These are phyloP conservation scores for Przewalskia tangutica DNA, from an alignment of 257 asterid genomes.

Conservation along the genomic window DNA sequence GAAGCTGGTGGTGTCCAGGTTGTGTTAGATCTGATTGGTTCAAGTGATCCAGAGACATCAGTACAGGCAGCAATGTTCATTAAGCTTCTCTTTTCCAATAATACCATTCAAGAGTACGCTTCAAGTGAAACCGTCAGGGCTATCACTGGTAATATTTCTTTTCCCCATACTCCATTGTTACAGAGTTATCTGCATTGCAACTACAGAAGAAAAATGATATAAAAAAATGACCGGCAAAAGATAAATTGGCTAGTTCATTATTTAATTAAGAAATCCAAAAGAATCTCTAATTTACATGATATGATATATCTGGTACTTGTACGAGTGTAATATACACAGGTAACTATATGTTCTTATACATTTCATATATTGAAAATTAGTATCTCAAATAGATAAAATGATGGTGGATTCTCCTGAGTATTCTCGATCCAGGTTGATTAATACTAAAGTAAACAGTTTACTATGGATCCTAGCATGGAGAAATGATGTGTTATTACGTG, in stretches of 20 bases:
- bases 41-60: constrained; percentile 90
- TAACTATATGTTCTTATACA: neutral
- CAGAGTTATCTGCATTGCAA: neutral
- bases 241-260: neutral
- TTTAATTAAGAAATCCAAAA: neutral
- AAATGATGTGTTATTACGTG: neutral
- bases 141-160: constrained; percentile 64
- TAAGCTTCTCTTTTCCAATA: constrained; percentile 85
- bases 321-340: neutral
- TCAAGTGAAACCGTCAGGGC: constrained; percentile 99
- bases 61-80: constrained; percentile 98
- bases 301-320: neutral
- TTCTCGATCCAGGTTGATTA: neutral
- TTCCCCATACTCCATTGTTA: neutral
- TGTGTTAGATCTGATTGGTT: constrained; percentile 86
- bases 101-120: constrained; percentile 96
- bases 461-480: neutral
- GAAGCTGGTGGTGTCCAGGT: constrained; percentile 99
- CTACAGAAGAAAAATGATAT: neutral
- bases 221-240: neutral
- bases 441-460: neutral
- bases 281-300: neutral
- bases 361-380: neutral
- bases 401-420: neutral
- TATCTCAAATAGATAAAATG: neutral